Evolutionary conservation across 306 rosid species (phyloP).

Genomic region (Begonia loranthoides): DNA sequence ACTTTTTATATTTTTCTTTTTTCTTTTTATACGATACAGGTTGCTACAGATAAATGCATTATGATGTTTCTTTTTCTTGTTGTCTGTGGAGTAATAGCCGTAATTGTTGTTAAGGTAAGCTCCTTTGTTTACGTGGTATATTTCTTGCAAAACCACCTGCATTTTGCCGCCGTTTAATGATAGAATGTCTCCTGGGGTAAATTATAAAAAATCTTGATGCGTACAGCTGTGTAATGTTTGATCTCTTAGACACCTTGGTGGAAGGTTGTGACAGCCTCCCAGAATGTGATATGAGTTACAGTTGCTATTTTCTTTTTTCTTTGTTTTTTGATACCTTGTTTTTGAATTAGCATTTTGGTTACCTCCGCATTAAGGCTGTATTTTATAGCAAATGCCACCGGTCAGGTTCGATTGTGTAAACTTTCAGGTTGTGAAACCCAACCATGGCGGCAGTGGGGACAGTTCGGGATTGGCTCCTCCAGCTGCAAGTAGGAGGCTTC

Average conservation of each 20-base stretch:
- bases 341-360: background rate
- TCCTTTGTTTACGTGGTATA: background rate
- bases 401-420: background rate
- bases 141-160: background rate
- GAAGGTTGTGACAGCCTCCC: background rate
- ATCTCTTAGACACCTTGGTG: background rate
- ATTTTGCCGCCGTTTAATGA: background rate
- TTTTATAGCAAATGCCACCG: background rate
- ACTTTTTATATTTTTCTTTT: too few species aligned
- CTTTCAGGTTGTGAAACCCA: constrained; percentile 73
- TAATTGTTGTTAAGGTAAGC: constrained; percentile 85
- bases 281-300: too few species aligned
- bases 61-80: constrained; percentile 84
- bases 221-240: background rate
- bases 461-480: constrained; percentile 98
- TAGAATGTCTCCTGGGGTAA: background rate
- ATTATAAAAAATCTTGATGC: background rate
- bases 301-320: too few species aligned
- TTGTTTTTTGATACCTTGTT: too few species aligned
- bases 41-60: constrained; percentile 98
- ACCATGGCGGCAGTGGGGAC: constrained; percentile 65
- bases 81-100: constrained; percentile 87
- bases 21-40: constrained; percentile 18
- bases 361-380: background rate
- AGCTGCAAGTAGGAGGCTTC: constrained; percentile 73